Base-by-base conservation (phyloP, 495 filamentous ascomycete species). In the Sporormia fimetaria region DNA sequence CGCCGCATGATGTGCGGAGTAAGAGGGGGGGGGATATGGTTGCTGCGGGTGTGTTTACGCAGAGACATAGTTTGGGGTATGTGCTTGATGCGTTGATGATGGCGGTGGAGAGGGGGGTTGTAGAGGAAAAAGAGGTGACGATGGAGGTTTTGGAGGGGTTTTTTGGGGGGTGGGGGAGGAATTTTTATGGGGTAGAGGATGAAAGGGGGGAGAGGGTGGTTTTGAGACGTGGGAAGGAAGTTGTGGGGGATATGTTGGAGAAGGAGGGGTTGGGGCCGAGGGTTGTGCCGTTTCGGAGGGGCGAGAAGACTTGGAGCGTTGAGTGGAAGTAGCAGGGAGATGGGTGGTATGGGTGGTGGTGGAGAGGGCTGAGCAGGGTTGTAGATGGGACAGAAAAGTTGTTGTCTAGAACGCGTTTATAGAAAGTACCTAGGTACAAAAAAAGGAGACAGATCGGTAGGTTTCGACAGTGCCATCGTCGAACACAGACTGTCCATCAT, bases 31-130 rank as follows among this genome's bases (percentile, higher is more conserved):
- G 42, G 16, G 57, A 55, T 37, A 80, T 71, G 61, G 61, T 68
- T n/a, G 82, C 85, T 4, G 85, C 83, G 3, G 87, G 88, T 17
- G 80, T 88, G 5, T 94, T 92, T 64, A 94, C 87, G 6, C 87
- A 94, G 59, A 81, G 83, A n/a, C 83, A 77, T 54, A 77, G 75
- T n/a, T 76, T 83, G 10, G 75, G 80, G 40, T 67, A 81, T 20
- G 81, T 88, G 22, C 52, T 93, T 20, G 70, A 73, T 42, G 81
- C 82, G 12, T 67, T 93, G 20, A 80, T 83, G 58, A 71, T 78
- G 52, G 84, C 69, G 6, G 61, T 79, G 15, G 63, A 74, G 53
- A 69, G 73, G 20, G 80, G 76, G n/a, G 63, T 80, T 29, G 63
- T 92, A 11, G 67, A 62, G 33, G 73, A 74, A 14, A 68, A 71